Base-by-base conservation (phyloP, 2,329 filamentous ascomycete species). In the Phaeosphaeriaceae sp. region DNA sequence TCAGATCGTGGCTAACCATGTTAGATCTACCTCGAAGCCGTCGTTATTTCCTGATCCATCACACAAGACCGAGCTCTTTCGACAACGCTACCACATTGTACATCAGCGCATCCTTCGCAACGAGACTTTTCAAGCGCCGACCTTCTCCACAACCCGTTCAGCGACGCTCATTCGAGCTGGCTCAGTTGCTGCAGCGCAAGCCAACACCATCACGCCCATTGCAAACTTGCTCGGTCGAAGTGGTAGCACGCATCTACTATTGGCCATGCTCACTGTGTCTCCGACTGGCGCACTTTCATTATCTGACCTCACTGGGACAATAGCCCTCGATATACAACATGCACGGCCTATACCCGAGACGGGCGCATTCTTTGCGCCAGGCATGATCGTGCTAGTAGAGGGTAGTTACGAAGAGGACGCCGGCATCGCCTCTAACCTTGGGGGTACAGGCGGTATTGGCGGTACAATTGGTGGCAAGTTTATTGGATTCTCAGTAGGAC, bases 351-450 rank as follows among this genome's bases (percentile, higher is more conserved):
- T 97, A 55, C 94, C 94, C 0, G 89, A 93, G 60, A 89, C 94
- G 72, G 93, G 92, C 23, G 90, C 92, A 3, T 99, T 93, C 91
- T 97, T 97, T 73, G 89, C 90, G 5, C 94, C 95, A 0, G 96
- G 96, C 2, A 98, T 98, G 93, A 91, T 99, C 49, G 91, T 98
- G 3, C 85, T 99, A 0, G 88, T 97, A 0, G 95, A 99, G 70
- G 95, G 95, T 7, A 89, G 94, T n/a, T 99, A 99, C 72, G 93
- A 97, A 75, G 95, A 98, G 76, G 93, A 97, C 17, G 89, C 88
- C 21, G 88, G 87, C 21, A 21, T 43, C 0, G 76, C 86, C 0
- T 76, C 75, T 43, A 77, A 79, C 1, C 83, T 96, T 4, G 91
- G 92, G 52, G 90, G 91, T 5, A 91, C 88, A 64, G 90, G 88